Base-by-base conservation (phyloP, 1,284 basidiomycete genomes). In the Marasmius oreades region DNA sequence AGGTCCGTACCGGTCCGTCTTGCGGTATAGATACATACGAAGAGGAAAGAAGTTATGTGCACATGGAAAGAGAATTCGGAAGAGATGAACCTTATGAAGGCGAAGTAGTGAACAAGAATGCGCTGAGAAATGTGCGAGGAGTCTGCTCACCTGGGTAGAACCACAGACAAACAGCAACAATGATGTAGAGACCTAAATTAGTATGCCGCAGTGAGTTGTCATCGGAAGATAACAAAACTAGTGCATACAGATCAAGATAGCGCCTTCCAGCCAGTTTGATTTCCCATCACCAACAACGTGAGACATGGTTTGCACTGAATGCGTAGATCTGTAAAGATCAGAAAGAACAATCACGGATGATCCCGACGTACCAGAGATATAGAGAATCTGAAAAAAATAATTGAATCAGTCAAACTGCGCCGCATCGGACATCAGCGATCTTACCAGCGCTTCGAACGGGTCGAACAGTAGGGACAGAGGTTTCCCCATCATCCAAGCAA, bases 271-370 rank as follows among this genome's bases (percentile, higher is more conserved):
- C 84, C 89, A 94, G 69, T 93, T 93, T 3, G 90, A 92, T 68
- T 91, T 88, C 28, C 91, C 92, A 67, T 94, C 91, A 53, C 84
- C 80, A 5, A 93, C 86, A 45, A 90, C 86, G 60, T 92, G 87
- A 60, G 87, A 90, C 76, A 94, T 89, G 8, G 90, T 86, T 62
- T 92, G 76, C 18, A 94, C 86, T 82, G 57, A 3, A 55, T 16
- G 20, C 16, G 2, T 11, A 7, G 39, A 7, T 42, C 5, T 18
- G 16, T n/a, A 42, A 16, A 34, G 5, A 39, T 44, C 20, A 23
- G 31, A 50, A 37, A 5, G 16, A 20, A 26, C 16, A 7, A 45
- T 18, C 50, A 33, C 23, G 37, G 14, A 24, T 36, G 46, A 37
- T n/a, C n/a, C n/a, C 33, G 26, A 47, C 59, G 62, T 60, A 64